Conservation (phyloP, 176 grass and related monocot species). For the Olyra latifolia region DNA sequence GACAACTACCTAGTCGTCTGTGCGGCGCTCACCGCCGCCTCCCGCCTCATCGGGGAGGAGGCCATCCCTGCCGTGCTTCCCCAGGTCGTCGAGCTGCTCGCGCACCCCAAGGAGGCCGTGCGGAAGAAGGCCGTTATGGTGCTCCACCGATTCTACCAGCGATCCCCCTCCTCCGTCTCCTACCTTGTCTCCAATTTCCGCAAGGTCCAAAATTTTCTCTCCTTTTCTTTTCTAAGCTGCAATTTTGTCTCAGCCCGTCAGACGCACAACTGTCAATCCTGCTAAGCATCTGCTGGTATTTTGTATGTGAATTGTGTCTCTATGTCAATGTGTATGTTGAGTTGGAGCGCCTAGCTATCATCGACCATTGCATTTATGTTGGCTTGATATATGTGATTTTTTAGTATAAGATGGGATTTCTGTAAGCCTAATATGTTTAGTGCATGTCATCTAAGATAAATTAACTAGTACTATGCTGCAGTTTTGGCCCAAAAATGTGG, state of each 20-base stretch:
- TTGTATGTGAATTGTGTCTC: neutral
- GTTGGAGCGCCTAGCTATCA: neutral
- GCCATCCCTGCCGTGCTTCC: constrained; percentile 93
- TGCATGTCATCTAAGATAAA: neutral
- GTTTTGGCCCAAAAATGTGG: neutral
- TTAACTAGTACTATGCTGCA: neutral
- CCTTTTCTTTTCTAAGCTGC: neutral
- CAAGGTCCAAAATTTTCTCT: constrained; percentile 55
- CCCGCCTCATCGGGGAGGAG: constrained; percentile 93
- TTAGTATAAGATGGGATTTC: neutral
- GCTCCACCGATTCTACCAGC: constrained; percentile 94
- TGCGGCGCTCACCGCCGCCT: constrained; percentile 76
- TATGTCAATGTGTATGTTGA: neutral
- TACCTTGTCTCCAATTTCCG: constrained; percentile 96
- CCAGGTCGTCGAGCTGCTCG: constrained; percentile 88
- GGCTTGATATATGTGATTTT: neutral
- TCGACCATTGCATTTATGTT: neutral
- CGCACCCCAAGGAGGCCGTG: constrained; percentile 85
- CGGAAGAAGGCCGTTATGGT: constrained; percentile 99
- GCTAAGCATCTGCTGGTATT: neutral
- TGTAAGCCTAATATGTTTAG: neutral
- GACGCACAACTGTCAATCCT: neutral
- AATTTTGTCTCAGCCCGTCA: neutral
- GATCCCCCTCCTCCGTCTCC: constrained; percentile 73
- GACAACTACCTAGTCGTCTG: constrained; percentile 93